Evolutionary conservation across 306 rosid genomes (phyloP).

Genomic region (Vigna nakashimae): DNA sequence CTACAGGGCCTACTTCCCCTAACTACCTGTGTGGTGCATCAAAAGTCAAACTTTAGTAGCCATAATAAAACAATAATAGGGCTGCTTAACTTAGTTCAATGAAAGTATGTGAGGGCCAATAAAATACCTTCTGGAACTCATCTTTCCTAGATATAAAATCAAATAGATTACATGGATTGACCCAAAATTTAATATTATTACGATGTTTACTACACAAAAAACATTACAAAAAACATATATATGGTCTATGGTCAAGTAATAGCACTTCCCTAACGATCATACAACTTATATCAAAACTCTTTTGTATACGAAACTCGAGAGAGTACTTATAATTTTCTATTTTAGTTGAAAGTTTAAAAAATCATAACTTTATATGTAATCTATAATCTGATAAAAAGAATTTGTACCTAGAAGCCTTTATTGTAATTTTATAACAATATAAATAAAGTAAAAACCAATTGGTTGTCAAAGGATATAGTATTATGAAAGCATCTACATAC

Average conservation of each 20-base stretch:
- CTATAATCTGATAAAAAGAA: background rate
- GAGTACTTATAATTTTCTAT: background rate
- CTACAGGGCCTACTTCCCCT: background rate
- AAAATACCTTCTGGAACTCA: too few relatives aligned
- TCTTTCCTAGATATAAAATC: too few relatives aligned
- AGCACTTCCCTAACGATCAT: background rate
- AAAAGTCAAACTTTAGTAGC: background rate
- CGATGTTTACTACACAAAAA: background rate
- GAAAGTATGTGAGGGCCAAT: too few relatives aligned
- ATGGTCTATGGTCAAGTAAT: background rate
- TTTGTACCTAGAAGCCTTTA: background rate
- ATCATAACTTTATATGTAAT: too few relatives aligned
- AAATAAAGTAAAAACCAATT: background rate
- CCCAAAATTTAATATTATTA: background rate
- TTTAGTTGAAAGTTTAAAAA: too few relatives aligned
- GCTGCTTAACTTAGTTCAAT: too few relatives aligned
- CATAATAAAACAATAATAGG: too few relatives aligned
- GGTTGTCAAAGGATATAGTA: background rate
- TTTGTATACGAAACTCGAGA: background rate
- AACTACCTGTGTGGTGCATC: constrained; percentile 45
- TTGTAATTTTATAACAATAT: background rate
- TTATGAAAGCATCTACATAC: constrained; percentile 30
- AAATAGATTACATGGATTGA: background rate
- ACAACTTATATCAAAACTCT: background rate
- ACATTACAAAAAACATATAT: background rate